Conservation (phyloP, 352 stramenopile genomes). For the Pythium dissotocum region DNA sequence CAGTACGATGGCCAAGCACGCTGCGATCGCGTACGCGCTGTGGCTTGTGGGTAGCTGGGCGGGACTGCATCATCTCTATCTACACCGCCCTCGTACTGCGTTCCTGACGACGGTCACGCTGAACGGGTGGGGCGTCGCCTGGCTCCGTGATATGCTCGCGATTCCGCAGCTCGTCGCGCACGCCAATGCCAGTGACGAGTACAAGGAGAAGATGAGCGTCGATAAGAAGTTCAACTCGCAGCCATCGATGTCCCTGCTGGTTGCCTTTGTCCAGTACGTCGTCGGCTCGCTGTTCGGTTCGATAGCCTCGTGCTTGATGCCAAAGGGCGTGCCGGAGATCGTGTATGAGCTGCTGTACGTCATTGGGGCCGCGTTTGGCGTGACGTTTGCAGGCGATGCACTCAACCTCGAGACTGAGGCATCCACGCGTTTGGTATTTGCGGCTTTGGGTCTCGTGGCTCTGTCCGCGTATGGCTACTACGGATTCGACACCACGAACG, state of each 20-base stretch:
- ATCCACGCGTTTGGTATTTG: not conserved
- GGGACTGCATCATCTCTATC: slow-evolving; percentile 32
- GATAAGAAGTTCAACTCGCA: slow-evolving; percentile 16
- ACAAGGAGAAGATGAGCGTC: slow-evolving; percentile 13
- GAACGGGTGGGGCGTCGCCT: slow-evolving; percentile 24
- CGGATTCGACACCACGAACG: slow-evolving; percentile 2
- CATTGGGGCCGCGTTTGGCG: slow-evolving; percentile 20
- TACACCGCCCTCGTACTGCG: slow-evolving; percentile 21
- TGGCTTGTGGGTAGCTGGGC: slow-evolving; percentile 29
- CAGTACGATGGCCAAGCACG: slow-evolving; percentile 18
- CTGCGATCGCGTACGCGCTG: slow-evolving; percentile 23
- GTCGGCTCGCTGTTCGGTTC: slow-evolving; percentile 7
- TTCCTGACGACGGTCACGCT: slow-evolving; percentile 28
- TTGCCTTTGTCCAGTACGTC: slow-evolving; percentile 15
- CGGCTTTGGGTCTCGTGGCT: not conserved
- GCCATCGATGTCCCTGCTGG: slow-evolving; percentile 20
- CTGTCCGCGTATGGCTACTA: slow-evolving; percentile 1
- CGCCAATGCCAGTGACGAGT: slow-evolving; percentile 24
- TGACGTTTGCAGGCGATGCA: slow-evolving; percentile 23
- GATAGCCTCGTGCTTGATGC: slow-evolving; percentile 19
- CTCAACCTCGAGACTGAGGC: slow-evolving; percentile 15
- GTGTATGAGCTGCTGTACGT: slow-evolving; percentile 26
- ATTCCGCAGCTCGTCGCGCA: slow-evolving; percentile 24
- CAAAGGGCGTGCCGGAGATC: not conserved
- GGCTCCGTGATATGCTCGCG: slow-evolving; percentile 25